These are phyloP conservation scores for Flaveria sonorensis DNA, from an alignment of 129 eudicot species.

Conservation along the genomic window DNA sequence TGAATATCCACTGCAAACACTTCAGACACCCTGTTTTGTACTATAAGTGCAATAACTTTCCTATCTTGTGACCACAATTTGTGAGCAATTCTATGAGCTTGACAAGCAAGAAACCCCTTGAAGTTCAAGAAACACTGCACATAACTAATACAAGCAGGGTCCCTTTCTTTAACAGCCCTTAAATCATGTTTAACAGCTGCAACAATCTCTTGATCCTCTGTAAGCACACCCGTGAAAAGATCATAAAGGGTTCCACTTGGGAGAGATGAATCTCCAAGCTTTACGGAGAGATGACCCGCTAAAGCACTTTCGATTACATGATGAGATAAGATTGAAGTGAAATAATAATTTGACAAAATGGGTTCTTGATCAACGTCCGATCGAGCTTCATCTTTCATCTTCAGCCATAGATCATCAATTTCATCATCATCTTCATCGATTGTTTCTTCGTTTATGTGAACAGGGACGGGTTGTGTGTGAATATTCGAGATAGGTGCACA, in stretches of 20 bases:
- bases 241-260: conserved; percentile 32
- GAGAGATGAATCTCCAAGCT: conserved; percentile 37
- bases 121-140: conserved; percentile 88
- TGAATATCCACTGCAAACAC: conserved; percentile 68
- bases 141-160: conserved; percentile 86
- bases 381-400: conserved; percentile 68
- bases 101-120: conserved; percentile 68
- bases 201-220: conserved; percentile 19
- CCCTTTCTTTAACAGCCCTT: conserved; percentile 67
- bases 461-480: conserved; percentile 22
- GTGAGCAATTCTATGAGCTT: conserved; percentile 65
- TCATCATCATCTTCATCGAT: conserved; percentile 4
- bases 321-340: conserved; percentile 45
- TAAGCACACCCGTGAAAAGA: conserved; percentile 26
- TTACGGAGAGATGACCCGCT: conserved; percentile 45
- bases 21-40: conserved; percentile 60
- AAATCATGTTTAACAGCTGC: conserved; percentile 26
- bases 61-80: conserved; percentile 47
- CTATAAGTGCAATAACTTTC: conserved; percentile 29
- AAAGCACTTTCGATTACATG: conserved; percentile 41
- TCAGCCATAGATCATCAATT: conserved; percentile 56
- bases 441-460: neutral
- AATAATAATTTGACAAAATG: conserved; percentile 63
- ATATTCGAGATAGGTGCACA: conserved; percentile 48
- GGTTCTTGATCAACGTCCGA: conserved; percentile 66